Percentiles rank a stretch among this genome's conserved stretches.
Evolutionary conservation across 1,139 yeast genomes (phyloP).

Genomic region (Candida tetrigidarum): DNA sequence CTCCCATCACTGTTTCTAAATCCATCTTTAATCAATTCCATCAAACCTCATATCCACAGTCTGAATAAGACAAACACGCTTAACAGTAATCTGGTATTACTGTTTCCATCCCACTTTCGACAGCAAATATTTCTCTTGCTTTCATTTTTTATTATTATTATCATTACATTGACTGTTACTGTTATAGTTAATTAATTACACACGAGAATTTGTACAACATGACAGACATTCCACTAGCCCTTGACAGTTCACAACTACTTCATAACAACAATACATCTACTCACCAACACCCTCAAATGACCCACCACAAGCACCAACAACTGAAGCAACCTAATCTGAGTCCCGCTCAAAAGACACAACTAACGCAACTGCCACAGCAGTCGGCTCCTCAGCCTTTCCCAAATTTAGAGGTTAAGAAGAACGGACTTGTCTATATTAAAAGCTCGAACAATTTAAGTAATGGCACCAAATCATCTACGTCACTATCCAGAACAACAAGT

Average conservation of each 20-base stretch:
- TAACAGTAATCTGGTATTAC: constrained; percentile 14
- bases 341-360: constrained; percentile 1
- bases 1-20: neutral
- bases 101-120: constrained; percentile 2
- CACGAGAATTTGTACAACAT: constrained; percentile 1
- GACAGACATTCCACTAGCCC: constrained; percentile 16
- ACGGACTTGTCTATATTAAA: constrained; percentile 14
- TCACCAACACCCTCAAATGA: constrained; percentile 2
- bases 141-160: constrained; percentile 2
- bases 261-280: constrained; percentile 4
- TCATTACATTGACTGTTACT: neutral
- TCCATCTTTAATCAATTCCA: neutral
- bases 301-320: neutral
- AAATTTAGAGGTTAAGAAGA: constrained; percentile 14
- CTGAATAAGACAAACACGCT: neutral
- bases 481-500: constrained; percentile 4
- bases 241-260: constrained; percentile 10
- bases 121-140: neutral
- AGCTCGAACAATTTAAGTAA: constrained; percentile 8
- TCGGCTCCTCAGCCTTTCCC: constrained; percentile 15
- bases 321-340: constrained; percentile 7
- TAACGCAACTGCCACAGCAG: neutral
- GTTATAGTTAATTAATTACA: neutral
- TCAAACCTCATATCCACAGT: neutral
- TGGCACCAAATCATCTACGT: constrained; percentile 4